Conservation (phyloP, 495 filamentous ascomycete genomes). For the Hyphodiscus hymeniophilus region DNA sequence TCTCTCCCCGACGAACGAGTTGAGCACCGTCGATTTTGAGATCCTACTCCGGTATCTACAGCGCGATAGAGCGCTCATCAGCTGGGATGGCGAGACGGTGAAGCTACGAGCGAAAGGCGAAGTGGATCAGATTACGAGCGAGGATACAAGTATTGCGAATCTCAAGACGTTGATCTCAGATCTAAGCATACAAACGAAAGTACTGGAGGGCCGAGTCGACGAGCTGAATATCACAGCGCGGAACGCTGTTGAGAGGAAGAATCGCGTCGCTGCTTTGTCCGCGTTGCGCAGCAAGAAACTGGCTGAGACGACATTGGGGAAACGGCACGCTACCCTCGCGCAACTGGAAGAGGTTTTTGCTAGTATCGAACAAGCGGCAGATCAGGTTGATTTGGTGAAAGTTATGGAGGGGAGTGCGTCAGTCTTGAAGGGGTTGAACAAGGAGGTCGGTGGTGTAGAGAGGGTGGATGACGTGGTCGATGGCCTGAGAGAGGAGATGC, state of each 20-base stretch:
- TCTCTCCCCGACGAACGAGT: conserved; percentile 38
- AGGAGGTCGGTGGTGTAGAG: conserved; percentile 67
- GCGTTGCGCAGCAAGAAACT: conserved; percentile 78
- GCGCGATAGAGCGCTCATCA: conserved; percentile 54
- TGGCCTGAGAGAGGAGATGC: conserved; percentile 69
- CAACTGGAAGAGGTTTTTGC: conserved; percentile 76
- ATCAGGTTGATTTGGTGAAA: conserved; percentile 69
- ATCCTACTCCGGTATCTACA: conserved; percentile 64
- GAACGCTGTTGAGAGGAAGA: conserved; percentile 58
- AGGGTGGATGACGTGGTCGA: conserved; percentile 69
- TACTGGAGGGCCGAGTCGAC: conserved; percentile 44
- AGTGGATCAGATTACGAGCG: conserved; percentile 49
- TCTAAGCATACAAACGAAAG: conserved; percentile 47
- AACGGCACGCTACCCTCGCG: conserved; percentile 58
- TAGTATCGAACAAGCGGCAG: conserved; percentile 76
- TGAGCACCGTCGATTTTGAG: conserved; percentile 59
- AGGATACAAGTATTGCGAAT: conserved; percentile 74
- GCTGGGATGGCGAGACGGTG: conserved; percentile 63
- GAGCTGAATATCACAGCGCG: conserved; percentile 55
- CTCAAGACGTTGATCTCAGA: conserved; percentile 60
- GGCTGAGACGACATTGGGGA: conserved; percentile 59
- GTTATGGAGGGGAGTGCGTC: conserved; percentile 72
- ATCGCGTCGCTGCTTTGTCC: conserved; percentile 62
- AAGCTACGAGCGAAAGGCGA: conserved; percentile 53
- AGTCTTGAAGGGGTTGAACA: conserved; percentile 65